Base-by-base conservation (phyloP, 2,329 filamentous ascomycete species). In the Cadophora sp. region DNA sequence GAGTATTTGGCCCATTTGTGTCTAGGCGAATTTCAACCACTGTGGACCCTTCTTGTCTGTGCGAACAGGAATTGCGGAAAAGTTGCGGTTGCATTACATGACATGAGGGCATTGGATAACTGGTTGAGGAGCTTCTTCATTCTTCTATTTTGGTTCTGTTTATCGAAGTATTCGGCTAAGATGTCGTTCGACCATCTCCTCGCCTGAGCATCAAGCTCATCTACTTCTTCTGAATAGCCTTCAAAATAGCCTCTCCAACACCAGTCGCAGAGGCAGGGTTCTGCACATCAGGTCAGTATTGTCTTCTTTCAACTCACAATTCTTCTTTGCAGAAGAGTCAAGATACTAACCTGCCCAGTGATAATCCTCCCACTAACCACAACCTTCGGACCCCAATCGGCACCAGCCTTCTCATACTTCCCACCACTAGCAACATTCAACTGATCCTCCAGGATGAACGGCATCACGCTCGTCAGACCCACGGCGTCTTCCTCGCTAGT, bases 371-470 rank as follows among this genome's bases (percentile, higher is more conserved):
- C 79, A 34, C 73, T 71, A 31, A 79, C 75, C 1, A 78, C 80
- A 9, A 83, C 79, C 71, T 81, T 80, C 48, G 58, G 29, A 2
- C 27, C 70, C 70, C 71, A 77, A n/a, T 82, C 80, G 75, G 76
- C 48, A 37, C n/a, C 80, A 0, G 87, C 85, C 81, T 88, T 88
- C 72, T 83, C 82, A 73, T 84, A 91, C 60, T 81, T 81, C 24
- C 83, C 89, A 7, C 86, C 84, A 26, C 79, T 83, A 16, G 83
- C 80, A 74, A 83, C 76, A 22, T 74, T 66, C 64, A 88, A 76
- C 77, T 85, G 83, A 69, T 86, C 84, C 77, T 87, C 87, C 53
- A 92, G 85, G 77, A 84, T 77, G 78, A 91, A 92, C 1, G 89
- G 88, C 82, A 89, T 82, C 3, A 67, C 77, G 37, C 78, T 46